Percentiles rank a stretch among this genome's conserved stretches.
Evolutionary conservation across 345 rosid genomes (phyloP).

Genomic region (Lumnitzera littorea): DNA sequence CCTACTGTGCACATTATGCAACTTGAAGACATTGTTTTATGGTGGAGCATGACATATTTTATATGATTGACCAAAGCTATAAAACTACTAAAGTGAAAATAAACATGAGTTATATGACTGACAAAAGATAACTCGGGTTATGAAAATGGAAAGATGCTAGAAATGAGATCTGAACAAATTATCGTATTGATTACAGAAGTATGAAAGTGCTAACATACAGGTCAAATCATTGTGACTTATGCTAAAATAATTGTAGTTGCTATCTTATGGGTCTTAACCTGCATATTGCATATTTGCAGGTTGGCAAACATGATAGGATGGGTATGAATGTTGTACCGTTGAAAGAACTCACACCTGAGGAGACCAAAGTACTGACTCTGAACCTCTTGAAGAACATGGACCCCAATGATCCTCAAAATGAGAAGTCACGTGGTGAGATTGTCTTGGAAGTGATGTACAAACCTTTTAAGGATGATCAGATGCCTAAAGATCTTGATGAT

Average conservation of each 20-base stretch:
- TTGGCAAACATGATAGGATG: slow-evolving; percentile 89
- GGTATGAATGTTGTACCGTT: slow-evolving; percentile 70
- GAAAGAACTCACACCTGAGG: slow-evolving; percentile 69
- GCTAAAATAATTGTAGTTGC: neutral
- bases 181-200: too few relatives aligned
- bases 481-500: slow-evolving; percentile 34
- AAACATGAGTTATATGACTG: too few relatives aligned
- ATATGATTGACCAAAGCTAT: too few relatives aligned
- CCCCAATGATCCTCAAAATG: slow-evolving; percentile 55
- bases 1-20: too few relatives aligned
- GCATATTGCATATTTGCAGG: slow-evolving; percentile 25
- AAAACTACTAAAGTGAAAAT: too few relatives aligned
- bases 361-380: slow-evolving; percentile 60
- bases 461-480: slow-evolving; percentile 61
- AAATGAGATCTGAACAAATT: too few relatives aligned
- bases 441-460: slow-evolving; percentile 56
- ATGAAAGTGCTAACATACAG: too few relatives aligned
- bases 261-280: slow-evolving; percentile 2
- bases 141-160: too few relatives aligned
- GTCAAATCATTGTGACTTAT: too few relatives aligned
- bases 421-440: slow-evolving; percentile 76
- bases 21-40: too few relatives aligned
- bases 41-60: too few relatives aligned
- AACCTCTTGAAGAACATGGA: slow-evolving; percentile 74
- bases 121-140: too few relatives aligned